A percentile compares a stretch with the other conserved stretches of the same genome.
Evolutionary conservation across 2,329 filamentous ascomycete species (phyloP).

Genomic region (Cercospora zeina): DNA sequence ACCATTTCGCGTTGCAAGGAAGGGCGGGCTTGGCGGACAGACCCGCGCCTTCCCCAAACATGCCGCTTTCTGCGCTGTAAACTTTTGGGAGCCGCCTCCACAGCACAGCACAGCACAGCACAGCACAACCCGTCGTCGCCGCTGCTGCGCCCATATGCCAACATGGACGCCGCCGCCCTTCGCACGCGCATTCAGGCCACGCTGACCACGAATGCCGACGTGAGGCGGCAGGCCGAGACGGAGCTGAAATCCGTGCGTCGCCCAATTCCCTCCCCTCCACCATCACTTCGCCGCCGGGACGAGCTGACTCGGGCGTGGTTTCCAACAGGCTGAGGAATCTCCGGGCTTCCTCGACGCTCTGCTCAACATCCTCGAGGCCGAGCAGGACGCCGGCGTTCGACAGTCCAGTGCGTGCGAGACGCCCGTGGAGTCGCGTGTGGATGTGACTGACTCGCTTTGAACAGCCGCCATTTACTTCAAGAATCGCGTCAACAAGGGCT

Average conservation of each 20-base stretch:
- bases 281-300: not conserved
- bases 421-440: not conserved
- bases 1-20: not conserved
- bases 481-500: conserved; percentile 92
- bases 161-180: conserved; percentile 70
- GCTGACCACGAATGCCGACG: conserved; percentile 71
- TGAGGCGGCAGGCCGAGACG: conserved; percentile 73
- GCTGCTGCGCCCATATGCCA: conserved; percentile 8
- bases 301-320: conserved; percentile 19
- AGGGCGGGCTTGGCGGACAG: not conserved
- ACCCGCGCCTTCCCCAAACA: not conserved
- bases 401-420: conserved; percentile 68
- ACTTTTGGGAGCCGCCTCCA: conserved; percentile 1
- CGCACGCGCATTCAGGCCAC: conserved; percentile 76
- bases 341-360: conserved; percentile 88
- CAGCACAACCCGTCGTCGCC: not conserved
- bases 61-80: conserved; percentile 7
- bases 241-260: conserved; percentile 74
- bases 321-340: conserved; percentile 76
- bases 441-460: conserved; percentile 23
- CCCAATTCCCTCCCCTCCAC: not conserved
- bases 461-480: conserved; percentile 95
- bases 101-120: not conserved
- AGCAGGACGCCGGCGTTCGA: conserved; percentile 81
- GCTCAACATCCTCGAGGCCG: conserved; percentile 83